Conservation (phyloP, 768 basidiomycete genomes). For the Kwoniella sp. region DNA sequence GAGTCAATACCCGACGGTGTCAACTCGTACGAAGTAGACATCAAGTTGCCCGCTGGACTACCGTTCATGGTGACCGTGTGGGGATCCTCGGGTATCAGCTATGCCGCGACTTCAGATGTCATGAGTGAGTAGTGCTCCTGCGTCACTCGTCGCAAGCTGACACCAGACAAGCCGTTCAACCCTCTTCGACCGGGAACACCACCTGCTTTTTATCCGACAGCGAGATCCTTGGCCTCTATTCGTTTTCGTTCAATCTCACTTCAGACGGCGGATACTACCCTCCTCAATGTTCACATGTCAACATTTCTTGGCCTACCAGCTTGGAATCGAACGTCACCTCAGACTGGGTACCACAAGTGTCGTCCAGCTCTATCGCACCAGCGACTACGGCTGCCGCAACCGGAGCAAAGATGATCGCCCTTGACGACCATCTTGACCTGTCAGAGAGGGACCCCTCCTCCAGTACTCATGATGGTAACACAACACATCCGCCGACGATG, state of each 20-base stretch:
- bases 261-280: constrained; percentile 19
- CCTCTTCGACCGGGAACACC: constrained; percentile 1
- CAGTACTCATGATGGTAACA: constrained; percentile 34
- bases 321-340: constrained; percentile 35
- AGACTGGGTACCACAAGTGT: neutral
- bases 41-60: constrained; percentile 30
- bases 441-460: constrained; percentile 17
- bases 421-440: neutral
- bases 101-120: constrained; percentile 41
- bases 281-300: constrained; percentile 39
- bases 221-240: constrained; percentile 31
- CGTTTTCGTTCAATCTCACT: constrained; percentile 42
- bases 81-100: constrained; percentile 38
- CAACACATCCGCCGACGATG: constrained; percentile 40
- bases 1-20: constrained; percentile 23
- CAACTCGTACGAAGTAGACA: constrained; percentile 23
- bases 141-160: neutral
- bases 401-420: too few species aligned
- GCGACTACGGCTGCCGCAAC: too few species aligned
- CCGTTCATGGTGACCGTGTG: constrained; percentile 39
- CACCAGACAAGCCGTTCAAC: constrained; percentile 10
- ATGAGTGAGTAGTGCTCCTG: constrained; percentile 23
- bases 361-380: neutral
- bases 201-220: constrained; percentile 35
- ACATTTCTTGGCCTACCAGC: constrained; percentile 39